Evolutionary conservation across 441 rosid genomes (phyloP), one percentile per base, ranked within the genome.

Genomic region (Bruguiera hainesii): DNA sequence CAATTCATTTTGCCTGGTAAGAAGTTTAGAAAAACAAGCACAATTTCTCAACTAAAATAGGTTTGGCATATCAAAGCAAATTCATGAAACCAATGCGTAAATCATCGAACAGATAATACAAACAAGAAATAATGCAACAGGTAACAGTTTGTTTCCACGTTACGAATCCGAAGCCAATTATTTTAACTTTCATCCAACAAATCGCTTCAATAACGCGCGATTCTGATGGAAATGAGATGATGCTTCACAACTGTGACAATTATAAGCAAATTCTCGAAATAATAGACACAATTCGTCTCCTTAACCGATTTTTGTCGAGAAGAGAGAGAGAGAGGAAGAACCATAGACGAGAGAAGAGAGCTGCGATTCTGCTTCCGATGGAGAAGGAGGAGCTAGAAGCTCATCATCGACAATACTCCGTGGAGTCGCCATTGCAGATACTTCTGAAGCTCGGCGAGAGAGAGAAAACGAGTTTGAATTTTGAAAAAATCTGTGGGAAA

Each of bases 281-380:
- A 42, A 42, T 13, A 42, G 48, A 42, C 48, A 3, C 16, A 42
- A 42, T 13, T 11, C 1, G 13, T 11, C 48, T 42, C 18, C 16
- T 11, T 42, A 42, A 42, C 48, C 15, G 48, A 13, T 11, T 42
- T 13, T 42, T 13, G 48, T 42, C 4, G 48, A 42, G 48, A 48
- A 58, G 56, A 30, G 65, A 35, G 18, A 51, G 65, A 23, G 48
- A 28, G 56, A 52, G 46, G 51, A 71, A 23, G 67, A 72, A 90
- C 98, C 96, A 67, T 73, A 83, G 69, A 93, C 76, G 68, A 90
- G 78, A 72, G 91, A 80, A 16, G 93, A 74, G n/a, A 89, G 85
- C 69, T 74, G 85, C 62, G 94, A 93, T 31, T 85, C 96, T 25
- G 84, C 66, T 64, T 83, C 82, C 30, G 69, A 71, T 16, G 66